Base-by-base conservation (phyloP, 176 grass and related monocot genomes). In the Lolium multiflorum region DNA sequence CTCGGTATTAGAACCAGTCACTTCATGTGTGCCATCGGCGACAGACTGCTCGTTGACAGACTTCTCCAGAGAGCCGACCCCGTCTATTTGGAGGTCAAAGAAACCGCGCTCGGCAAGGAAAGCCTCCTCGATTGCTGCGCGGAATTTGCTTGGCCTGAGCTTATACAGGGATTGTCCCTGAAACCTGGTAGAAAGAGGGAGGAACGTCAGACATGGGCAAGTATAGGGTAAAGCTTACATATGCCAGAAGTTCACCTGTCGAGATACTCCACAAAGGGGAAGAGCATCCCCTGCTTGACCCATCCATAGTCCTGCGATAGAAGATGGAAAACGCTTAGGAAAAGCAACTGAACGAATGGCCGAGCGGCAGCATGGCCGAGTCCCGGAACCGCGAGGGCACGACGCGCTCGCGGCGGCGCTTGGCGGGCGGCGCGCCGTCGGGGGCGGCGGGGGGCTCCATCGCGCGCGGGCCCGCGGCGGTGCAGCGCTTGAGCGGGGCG, bases 251-350 rank as follows among this genome's bases (percentile, higher is more conserved):
- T 47, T 56, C 28, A 97, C 93, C 80, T 91, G 37, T 96, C 97
- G 14, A 99, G 81, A 83, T 91, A 91, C 13, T 96, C 92, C 3
- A 96, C 63, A 64, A 99, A 99, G 13, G 97, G 92, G 85, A 93
- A 96, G 15, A 99, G 87, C 88, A 89, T 89, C 74, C 94, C 97
- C 71, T 93, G 88, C 72, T 96, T 96, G 47, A 96, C 77, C 97
- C 97, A 99, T 81, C 91, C 92, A 25, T 96, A 99, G 65, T 96
- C 97, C 96, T 98, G 82, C 59, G 49, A 3, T 3, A 35, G 31
- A 35, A 35, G 1, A 35, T 35, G 31, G 31, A 35, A 35, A 35
- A 35, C 31, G 31, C 31, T 35, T 35, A 35, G 31, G 31, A 35
- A 35, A 35, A 35, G 31, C 31, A 2, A 3, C 31, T 35, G 1